Base-by-base conservation (phyloP, 768 basidiomycete species). In the Leucosporidium yakuticum region DNA sequence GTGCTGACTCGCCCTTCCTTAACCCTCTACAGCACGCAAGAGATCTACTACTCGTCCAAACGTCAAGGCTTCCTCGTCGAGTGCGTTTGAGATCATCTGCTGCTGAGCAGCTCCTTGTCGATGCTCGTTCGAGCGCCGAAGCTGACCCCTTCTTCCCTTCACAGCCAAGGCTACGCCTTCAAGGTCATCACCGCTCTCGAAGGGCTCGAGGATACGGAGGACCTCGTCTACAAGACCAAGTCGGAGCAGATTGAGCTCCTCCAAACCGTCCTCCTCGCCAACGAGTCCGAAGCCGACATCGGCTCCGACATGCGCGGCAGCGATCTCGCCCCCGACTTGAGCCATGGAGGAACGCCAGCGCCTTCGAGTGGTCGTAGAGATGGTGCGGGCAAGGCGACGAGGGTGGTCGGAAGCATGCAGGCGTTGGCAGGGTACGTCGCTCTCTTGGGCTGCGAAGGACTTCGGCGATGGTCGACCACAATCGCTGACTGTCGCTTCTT, bases 41-140 rank as follows among this genome's bases (percentile, higher is more conserved):
- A 98, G 80, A 98, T 98, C 92, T 99, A 88, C 80, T 99, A 97
- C 83, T 94, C 91, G 78, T 95, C 96, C 4, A 99, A 99, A 80
- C 87, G 96, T 21, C 96, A 98, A 77, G 93, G 97, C 76, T 99
- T 99, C 81, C 81, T 99, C 73, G 95, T 99, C 76, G 96, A 99
- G 79, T 79, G 20, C 62, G 60, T 54, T 23, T 23, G 11, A n/a
- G 29, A 14, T 47, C 51, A 25, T 12, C 31, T 48, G 1, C n/a
- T 47, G 5, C 6, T 56, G 58, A n/a, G 8, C 1, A 34, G 0
- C 54, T 53, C 21, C 14, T 19, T 55, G 55, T 31, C 49, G n/a
- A n/a, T n/a, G n/a, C 19, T 6, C 55, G 6, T 4, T 59, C 34
- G 34, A 36, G 12, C 34, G 34, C 34, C 34, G 34, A 36, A 14